Evolutionary conservation across 352 stramenopile genomes (phyloP), one percentile per base, ranked within the genome.

Genomic region (Elongisporangium anandrum): DNA sequence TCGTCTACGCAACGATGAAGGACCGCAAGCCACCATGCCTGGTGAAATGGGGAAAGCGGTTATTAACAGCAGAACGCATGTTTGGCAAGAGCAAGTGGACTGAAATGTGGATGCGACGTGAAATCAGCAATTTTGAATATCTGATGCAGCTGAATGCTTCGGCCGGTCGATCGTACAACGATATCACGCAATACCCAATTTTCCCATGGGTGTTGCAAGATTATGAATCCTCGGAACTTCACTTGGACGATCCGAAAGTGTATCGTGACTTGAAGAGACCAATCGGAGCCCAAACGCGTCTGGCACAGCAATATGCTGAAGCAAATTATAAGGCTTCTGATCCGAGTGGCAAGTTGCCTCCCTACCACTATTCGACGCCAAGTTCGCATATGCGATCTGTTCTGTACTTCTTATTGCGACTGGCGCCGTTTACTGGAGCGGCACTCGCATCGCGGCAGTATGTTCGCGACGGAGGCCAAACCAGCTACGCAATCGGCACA

Each of bases 191-290:
- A 70, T 99, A 99, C 70, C 97, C 97, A 9, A 61, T 99, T 2
- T 99, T 99, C 61, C 98, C 98, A 7, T 99, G 97, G 98, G 84
- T 99, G 19, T 65, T 99, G 3, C 88, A 88, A 16, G 96, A 99
- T 64, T 99, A 99, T 69, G 81, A 80, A 16, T 98, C 89, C 9
- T 69, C 87, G 17, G 84, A 96, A 64, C 82, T 99, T 26, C 89
- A 99, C 63, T 74, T 99, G 12, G 82, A 90, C 39, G 88, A 99
- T 65, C 84, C 83, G 57, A 64, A 66, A 26, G 96, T 97, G 55
- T 99, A 97, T 70, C 91, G 97, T 17, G 97, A 99, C 68, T 70
- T 99, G 19, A 90, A 79, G 13, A 99, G 99, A 65, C 97, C 97
- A 3, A 98, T 99, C 57, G 98, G 97, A 23, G 96, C 96, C 8